These are phyloP conservation scores for Boletus patriciae DNA, from an alignment of 768 basidiomycete species.

Conservation along the genomic window DNA sequence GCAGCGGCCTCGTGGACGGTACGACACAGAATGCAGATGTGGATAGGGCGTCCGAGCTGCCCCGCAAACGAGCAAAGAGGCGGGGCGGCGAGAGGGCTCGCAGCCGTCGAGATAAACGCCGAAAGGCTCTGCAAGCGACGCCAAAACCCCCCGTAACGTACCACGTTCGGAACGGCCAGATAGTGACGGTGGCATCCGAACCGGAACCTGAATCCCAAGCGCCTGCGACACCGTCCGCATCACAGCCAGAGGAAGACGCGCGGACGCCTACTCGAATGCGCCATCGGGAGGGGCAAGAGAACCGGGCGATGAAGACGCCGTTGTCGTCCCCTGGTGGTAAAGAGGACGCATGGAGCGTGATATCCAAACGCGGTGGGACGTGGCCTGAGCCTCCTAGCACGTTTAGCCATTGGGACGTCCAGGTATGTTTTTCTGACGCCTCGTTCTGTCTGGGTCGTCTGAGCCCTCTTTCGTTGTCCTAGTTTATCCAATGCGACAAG, in stretches of 20 bases:
- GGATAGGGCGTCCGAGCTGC: neutral
- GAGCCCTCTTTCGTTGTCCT: neutral
- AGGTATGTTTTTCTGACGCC: slow-evolving; percentile 13
- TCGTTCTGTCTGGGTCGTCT: neutral
- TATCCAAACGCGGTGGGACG: neutral
- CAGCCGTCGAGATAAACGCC: neutral
- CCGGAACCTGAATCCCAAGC: neutral
- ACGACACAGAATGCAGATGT: neutral
- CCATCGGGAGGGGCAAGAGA: neutral
- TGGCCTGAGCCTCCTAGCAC: slow-evolving; percentile 18
- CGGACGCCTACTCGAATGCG: neutral
- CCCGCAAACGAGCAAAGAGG: slow-evolving; percentile 5
- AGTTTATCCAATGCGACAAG: slow-evolving; percentile 40
- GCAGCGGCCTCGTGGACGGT: too few species aligned
- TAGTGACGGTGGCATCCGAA: slow-evolving; percentile 7
- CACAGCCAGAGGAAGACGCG: neutral
- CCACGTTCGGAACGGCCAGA: slow-evolving; percentile 16
- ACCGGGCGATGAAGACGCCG: neutral
- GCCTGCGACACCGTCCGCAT: neutral
- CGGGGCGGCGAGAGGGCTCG: neutral
- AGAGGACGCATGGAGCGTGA: neutral
- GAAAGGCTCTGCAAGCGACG: neutral
- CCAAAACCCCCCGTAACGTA: neutral
- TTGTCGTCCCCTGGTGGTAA: neutral
- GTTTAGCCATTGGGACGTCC: slow-evolving; percentile 23